These are phyloP conservation scores for Cinchona pubescens DNA, from an alignment of 257 asterid genomes.

Conservation along the genomic window DNA sequence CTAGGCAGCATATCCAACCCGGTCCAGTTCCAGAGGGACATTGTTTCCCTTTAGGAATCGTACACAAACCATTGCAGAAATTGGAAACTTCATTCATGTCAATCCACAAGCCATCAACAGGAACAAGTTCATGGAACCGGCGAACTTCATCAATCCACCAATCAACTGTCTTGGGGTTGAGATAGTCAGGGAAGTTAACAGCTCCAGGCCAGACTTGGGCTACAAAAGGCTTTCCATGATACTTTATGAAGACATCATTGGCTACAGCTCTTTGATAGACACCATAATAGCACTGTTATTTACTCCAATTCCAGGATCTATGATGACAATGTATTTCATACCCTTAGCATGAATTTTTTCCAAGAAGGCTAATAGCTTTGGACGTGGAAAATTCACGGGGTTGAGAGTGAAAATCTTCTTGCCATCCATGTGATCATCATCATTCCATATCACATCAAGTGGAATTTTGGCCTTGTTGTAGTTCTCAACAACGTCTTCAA, in stretches of 20 bases:
- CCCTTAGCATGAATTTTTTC: constrained; percentile 78
- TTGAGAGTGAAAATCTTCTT: constrained; percentile 90
- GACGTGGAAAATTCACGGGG: constrained; percentile 74
- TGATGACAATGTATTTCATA: constrained; percentile 83
- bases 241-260: constrained; percentile 84
- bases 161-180: constrained; percentile 71
- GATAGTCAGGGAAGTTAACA: constrained; percentile 85
- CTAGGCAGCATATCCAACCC: constrained; percentile 87
- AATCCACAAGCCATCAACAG: constrained; percentile 90
- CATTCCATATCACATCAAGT: constrained; percentile 95
- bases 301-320: constrained; percentile 88
- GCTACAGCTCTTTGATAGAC: constrained; percentile 63
- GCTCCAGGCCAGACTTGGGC: constrained; percentile 99
- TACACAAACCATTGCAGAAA: constrained; percentile 76
- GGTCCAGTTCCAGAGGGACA: constrained; percentile 88
- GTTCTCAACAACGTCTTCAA: constrained; percentile 83
- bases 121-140: constrained; percentile 79
- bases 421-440: constrained; percentile 97
- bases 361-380: constrained; percentile 64
- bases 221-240: constrained; percentile 62
- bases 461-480: constrained; percentile 80
- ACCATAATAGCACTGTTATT: constrained; percentile 68
- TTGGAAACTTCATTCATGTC: constrained; percentile 96
- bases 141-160: constrained; percentile 96
- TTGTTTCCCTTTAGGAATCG: constrained; percentile 53